Conservation (phyloP, 1,284 basidiomycete genomes). For the Vanrija sp. region DNA sequence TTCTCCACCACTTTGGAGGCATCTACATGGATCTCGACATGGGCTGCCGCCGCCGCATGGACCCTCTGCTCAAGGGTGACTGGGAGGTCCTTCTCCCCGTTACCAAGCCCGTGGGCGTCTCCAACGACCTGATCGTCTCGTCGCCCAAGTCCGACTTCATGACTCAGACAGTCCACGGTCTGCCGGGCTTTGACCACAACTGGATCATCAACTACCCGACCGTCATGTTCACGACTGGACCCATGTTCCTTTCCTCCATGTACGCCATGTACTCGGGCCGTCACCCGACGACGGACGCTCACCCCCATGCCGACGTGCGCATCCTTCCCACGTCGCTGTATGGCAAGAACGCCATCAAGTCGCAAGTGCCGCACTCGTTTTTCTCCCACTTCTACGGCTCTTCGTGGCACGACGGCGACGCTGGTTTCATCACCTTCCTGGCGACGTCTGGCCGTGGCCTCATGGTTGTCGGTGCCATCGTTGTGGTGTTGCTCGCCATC, state of each 20-base stretch:
- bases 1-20: constrained; percentile 91
- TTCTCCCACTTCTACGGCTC: constrained; percentile 95
- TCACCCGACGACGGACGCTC: constrained; percentile 58
- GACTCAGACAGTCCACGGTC: constrained; percentile 85
- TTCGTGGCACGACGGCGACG: constrained; percentile 93
- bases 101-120: constrained; percentile 94
- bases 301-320: constrained; percentile 66
- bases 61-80: constrained; percentile 68
- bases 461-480: constrained; percentile 72
- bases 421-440: constrained; percentile 85
- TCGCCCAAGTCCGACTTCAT: constrained; percentile 84
- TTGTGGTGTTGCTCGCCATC: constrained; percentile 66
- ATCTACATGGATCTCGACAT: constrained; percentile 97
- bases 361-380: constrained; percentile 84
- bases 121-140: constrained; percentile 95
- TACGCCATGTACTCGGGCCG: constrained; percentile 75
- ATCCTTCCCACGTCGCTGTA: constrained; percentile 91
- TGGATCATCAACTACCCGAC: constrained; percentile 97
- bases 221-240: constrained; percentile 98
- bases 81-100: constrained; percentile 88
- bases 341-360: constrained; percentile 86
- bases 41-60: constrained; percentile 84
- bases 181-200: constrained; percentile 87
- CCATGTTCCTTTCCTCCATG: constrained; percentile 87
- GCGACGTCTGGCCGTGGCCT: constrained; percentile 77